Percentiles rank a stretch among this genome's conserved stretches.
Evolutionary conservation across 352 stramenopile genomes (phyloP).

Genomic region (Globisporangium parvum): DNA sequence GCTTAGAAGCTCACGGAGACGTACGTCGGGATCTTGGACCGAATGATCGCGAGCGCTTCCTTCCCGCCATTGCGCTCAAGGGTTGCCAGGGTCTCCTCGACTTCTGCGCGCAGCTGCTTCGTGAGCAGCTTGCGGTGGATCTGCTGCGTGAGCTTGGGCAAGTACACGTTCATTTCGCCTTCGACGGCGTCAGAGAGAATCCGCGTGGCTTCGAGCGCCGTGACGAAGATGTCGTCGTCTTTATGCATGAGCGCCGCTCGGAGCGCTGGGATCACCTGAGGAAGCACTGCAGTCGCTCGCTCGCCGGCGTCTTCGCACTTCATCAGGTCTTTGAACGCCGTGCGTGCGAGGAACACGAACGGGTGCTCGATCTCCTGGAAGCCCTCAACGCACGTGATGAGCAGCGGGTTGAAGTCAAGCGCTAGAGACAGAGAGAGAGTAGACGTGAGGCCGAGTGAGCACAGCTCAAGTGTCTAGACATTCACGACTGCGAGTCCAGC

Average conservation of each 20-base stretch:
- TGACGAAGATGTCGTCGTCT: constrained; percentile 66
- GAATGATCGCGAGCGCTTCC: constrained; percentile 68
- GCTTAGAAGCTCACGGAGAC: constrained; percentile 30
- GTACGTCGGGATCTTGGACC: constrained; percentile 76
- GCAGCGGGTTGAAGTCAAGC: constrained; percentile 53
- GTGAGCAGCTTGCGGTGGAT: constrained; percentile 68
- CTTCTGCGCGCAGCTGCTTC: constrained; percentile 41
- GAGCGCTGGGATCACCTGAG: constrained; percentile 54
- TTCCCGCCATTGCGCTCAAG: constrained; percentile 71
- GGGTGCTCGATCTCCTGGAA: constrained; percentile 72
- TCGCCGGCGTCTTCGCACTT: constrained; percentile 51
- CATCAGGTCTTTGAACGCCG: constrained; percentile 71
- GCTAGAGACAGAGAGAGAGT: constrained; percentile 15
- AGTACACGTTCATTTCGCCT: constrained; percentile 69
- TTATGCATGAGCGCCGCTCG: constrained; percentile 57
- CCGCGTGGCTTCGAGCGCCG: constrained; percentile 60
- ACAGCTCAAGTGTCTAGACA: no score
- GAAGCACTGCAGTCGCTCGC: constrained; percentile 48
- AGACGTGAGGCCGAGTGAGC: background rate
- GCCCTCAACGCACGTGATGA: constrained; percentile 68
- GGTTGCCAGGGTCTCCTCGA: constrained; percentile 58
- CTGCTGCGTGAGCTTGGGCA: constrained; percentile 70
- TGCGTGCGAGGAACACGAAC: constrained; percentile 71
- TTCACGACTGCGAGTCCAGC: background rate
- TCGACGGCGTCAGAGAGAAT: constrained; percentile 59